Conservation (phyloP, 192 early-diverging fungal species). For the Gryganskiella cystojenkinii region DNA sequence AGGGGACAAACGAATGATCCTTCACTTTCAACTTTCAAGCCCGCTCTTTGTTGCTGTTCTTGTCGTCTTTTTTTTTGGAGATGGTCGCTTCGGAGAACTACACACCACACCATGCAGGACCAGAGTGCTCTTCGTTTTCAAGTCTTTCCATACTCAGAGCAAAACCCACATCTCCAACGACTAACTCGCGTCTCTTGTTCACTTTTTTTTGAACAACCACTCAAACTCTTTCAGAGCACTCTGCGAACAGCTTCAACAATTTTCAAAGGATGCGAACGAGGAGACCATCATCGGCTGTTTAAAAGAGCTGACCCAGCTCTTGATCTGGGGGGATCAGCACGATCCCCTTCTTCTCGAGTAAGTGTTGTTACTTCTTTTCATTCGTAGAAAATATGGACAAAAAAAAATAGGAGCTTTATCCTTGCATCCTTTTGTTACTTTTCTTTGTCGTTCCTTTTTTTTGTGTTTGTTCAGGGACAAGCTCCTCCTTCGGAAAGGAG, state of each 20-base stretch:
- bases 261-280: slow-evolving; percentile 47
- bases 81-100: no score
- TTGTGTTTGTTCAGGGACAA: no score
- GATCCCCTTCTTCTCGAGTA: slow-evolving; percentile 41
- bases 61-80: no score
- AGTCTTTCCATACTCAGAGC: no score
- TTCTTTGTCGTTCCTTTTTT: no score
- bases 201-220: neutral
- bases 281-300: slow-evolving; percentile 41
- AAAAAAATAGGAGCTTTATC: slow-evolving; percentile 9
- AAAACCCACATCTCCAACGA: neutral
- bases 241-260: slow-evolving; percentile 35
- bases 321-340: slow-evolving; percentile 56
- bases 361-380: no score
- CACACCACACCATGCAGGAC: no score
- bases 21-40: no score
- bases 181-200: neutral
- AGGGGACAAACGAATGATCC: neutral
- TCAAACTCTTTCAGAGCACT: slow-evolving; percentile 14
- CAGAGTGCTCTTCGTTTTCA: no score
- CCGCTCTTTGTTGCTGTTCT: no score
- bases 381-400: neutral
- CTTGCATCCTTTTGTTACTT: neutral
- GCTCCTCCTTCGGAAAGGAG: no score
- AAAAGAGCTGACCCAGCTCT: slow-evolving; percentile 55